Conservation (phyloP, 148 eudicot genomes). For the Rhododendron ferrugineum region DNA sequence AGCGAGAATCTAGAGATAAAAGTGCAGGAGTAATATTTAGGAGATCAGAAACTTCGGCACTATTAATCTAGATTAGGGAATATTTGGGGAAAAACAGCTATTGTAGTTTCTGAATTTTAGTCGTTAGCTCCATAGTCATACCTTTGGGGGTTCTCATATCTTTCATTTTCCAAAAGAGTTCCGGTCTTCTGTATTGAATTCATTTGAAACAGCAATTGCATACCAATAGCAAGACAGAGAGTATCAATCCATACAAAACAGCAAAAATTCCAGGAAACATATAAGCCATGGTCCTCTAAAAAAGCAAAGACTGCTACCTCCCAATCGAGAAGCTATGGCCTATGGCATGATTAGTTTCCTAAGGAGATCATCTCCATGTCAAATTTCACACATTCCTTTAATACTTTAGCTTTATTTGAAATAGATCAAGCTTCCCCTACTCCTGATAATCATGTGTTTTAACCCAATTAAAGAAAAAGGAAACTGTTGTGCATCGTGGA, state of each 20-base stretch:
- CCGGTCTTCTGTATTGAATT: not conserved
- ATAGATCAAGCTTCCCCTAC: not conserved
- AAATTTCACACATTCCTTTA: not conserved
- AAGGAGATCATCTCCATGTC: not conserved
- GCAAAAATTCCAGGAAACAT: not conserved
- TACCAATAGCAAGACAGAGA: not conserved
- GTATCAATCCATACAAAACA: not conserved
- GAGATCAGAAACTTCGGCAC: not conserved
- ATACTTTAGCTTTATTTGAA: not conserved
- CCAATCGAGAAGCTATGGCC: not conserved
- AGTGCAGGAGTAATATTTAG: not conserved
- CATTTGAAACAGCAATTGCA: not conserved
- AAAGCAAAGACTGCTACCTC: not conserved
- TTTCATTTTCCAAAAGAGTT: not conserved
- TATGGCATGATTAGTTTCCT: not conserved
- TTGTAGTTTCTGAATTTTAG: not conserved
- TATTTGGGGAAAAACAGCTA: not conserved
- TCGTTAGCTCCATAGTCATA: not conserved
- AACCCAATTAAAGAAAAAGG: not conserved
- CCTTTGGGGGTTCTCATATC: not conserved
- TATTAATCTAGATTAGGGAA: not conserved
- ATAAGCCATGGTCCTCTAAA: not conserved
- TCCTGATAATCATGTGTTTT: not conserved
- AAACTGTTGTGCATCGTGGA: not conserved
- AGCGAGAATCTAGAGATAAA: slow-evolving; percentile 4